A percentile compares a stretch with the other conserved stretches of the same genome.
phyloP scores from a whole-genome alignment of 768 basidiomycete genomes.

The Pulveroboletus ravenelii region DNA sequence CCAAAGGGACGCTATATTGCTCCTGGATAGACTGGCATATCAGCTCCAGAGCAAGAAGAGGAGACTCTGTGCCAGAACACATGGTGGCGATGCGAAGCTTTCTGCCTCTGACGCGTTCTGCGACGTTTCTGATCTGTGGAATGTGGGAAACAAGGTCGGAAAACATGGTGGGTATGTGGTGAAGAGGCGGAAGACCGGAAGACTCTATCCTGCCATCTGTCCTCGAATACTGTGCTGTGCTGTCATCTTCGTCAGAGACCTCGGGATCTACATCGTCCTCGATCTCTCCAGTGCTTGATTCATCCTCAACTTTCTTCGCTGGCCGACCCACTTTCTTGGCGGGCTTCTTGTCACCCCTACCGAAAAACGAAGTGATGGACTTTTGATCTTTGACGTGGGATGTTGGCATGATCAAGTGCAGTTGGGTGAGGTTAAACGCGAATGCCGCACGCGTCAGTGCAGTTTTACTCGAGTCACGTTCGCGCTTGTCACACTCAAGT shows the following conservation, averaged over 20 bases:
- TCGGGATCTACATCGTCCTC: constrained; percentile 34
- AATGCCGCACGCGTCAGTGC: constrained; percentile 10
- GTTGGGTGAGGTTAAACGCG: background rate
- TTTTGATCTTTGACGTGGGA: constrained; percentile 44
- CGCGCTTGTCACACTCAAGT: constrained; percentile 19
- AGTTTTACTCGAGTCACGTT: constrained; percentile 23
- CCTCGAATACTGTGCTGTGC: constrained; percentile 33
- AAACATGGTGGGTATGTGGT: constrained; percentile 69
- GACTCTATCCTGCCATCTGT: constrained; percentile 42
- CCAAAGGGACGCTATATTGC: constrained; percentile 58
- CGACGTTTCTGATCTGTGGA: constrained; percentile 61
- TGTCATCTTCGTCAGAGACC: constrained; percentile 28
- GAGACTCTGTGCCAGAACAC: constrained; percentile 96
- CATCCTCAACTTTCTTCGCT: constrained; percentile 30
- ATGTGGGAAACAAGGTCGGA: constrained; percentile 64
- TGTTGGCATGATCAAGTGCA: constrained; percentile 34
- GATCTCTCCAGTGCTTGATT: constrained; percentile 28
- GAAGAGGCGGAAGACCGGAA: constrained; percentile 73
- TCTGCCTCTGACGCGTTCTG: constrained; percentile 64
- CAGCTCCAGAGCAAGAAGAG: constrained; percentile 82
- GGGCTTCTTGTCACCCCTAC: constrained; percentile 27
- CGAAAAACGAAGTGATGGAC: constrained; percentile 54
- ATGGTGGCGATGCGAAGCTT: constrained; percentile 93
- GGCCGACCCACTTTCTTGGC: constrained; percentile 29
- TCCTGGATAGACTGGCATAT: constrained; percentile 73